Evolutionary conservation across 176 grass and related monocot species (phyloP), one percentile per base, ranked within the genome.

Genomic region (Oryza officinalis): DNA sequence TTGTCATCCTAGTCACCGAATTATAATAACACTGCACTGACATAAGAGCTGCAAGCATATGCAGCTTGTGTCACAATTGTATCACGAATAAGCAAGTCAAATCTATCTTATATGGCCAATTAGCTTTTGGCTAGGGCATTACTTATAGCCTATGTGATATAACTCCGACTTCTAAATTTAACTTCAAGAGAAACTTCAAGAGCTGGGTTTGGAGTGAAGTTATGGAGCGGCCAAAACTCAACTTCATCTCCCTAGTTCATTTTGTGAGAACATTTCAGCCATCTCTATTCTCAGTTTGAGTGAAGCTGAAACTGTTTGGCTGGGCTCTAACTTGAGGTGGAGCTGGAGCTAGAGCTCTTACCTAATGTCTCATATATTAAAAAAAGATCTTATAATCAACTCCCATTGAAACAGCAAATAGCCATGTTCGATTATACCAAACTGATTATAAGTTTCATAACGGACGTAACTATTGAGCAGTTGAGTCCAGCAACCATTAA

Each of bases 381-480:
- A 69, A 50, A 76, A 45, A 2, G 50, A 7, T 52, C 25, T 27
- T 20, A 76, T 57, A 30, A 52, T 52, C 25, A 1, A 46, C 17
- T 81, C 40, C 2, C 69, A 61, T 71, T 13, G 27, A 67, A 76
- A 77, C 59, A 65, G 2, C 25, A 33, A 41, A 27, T 45, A 43
- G 44, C 10, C 22, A 67, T 18, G n/a, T 33, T 76, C 65, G 26
- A 22, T 1, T 14, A 43, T 44, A 52, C 77, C 26, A 64, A 54
- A 83, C 45, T 73, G 40, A 38, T n/a, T n/a, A n/a, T n/a, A 71
- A 38, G 20, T 57, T 47, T 17, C 43, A 65, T 8, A 77, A 70
- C 35, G 41, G 27, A 86, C 0, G 0, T 3, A 71, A 13, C 22
- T n/a, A 65, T 63, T 33, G 43, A 65, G 37, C 46, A 79, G 60